Evolutionary conservation across 306 rosid species (phyloP), one percentile per base, ranked within the genome.

Genomic region (Adenanthera pavonina): DNA sequence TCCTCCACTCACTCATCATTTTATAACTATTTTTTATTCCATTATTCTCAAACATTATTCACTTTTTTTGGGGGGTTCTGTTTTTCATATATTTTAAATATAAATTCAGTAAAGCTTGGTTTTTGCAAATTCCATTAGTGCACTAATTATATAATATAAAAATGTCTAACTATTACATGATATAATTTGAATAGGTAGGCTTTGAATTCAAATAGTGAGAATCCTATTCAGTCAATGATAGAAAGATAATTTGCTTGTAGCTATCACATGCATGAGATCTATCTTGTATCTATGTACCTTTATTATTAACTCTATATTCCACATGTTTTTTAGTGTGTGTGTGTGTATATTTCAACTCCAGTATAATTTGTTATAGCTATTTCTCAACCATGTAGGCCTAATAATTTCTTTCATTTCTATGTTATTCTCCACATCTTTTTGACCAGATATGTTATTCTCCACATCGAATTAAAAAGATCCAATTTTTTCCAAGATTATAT

Each of bases 151-250:
- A 25, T 25, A 25, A 25, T 25, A 25, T 25, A 25, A 25, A 25
- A 25, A 25, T 25, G 30, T 25, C 30, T 25, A 25, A 25, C 30
- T 25, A 25, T 25, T 25, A 25, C 30, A 25, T 25, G 30, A 25
- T 25, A 25, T 40, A 5, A 40, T 40, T 40, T 40, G 43, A 40
- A 40, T 40, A 40, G 43, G 43, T 40, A 40, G 43, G 43, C 43
- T 40, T 40, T 40, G 43, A 40, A 40, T 40, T 40, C 43, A 40
- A 40, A 40, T 3, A 5, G 43, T 40, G 43, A 40, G 43, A 40
- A 40, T 40, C 43, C 64, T 16, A 64, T 75, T 79, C 43, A 48
- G 80, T 78, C 83, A 83, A 53, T 52, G 36, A 52, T 73, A 30
- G 60, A 73, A 25, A 25, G 30, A 25, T 68, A 14, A 51, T 51